Evolutionary conservation across 129 eudicot genomes (phyloP).

Genomic region (Helianthus tuberosus): DNA sequence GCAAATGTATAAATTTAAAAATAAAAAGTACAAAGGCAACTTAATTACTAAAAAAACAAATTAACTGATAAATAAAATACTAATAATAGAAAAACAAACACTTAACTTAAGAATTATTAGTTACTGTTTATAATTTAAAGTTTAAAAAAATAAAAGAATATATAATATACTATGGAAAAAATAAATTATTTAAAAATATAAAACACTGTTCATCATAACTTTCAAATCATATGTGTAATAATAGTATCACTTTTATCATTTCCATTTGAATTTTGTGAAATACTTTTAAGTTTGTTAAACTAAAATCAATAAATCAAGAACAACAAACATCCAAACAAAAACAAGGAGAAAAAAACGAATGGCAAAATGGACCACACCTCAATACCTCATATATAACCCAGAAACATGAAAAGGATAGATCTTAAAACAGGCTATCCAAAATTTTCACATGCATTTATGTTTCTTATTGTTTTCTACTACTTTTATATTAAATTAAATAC

Average conservation of each 20-base stretch:
- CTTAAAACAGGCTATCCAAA: background rate
- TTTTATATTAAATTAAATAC: background rate
- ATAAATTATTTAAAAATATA: too few species aligned
- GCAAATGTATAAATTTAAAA: too few species aligned
- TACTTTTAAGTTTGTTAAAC: background rate
- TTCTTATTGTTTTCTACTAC: background rate
- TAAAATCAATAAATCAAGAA: background rate
- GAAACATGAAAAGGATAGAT: background rate
- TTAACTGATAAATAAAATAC: too few species aligned
- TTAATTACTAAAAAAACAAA: too few species aligned
- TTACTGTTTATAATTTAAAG: too few species aligned
- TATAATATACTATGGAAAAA: too few species aligned
- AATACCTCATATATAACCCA: background rate
- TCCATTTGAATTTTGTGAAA: background rate
- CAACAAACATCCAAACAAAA: background rate
- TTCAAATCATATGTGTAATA: too few species aligned
- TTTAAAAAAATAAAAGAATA: too few species aligned
- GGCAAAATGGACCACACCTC: conserved; percentile 10
- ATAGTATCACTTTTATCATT: background rate
- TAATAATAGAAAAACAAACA: too few species aligned
- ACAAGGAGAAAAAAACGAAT: conserved; percentile 10
- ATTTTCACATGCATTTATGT: background rate
- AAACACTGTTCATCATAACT: too few species aligned
- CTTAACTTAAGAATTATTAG: too few species aligned
- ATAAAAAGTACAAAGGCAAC: too few species aligned